phyloP scores from a whole-genome alignment of 2,329 filamentous ascomycete genomes.

The Trichoderma guizhouense region DNA sequence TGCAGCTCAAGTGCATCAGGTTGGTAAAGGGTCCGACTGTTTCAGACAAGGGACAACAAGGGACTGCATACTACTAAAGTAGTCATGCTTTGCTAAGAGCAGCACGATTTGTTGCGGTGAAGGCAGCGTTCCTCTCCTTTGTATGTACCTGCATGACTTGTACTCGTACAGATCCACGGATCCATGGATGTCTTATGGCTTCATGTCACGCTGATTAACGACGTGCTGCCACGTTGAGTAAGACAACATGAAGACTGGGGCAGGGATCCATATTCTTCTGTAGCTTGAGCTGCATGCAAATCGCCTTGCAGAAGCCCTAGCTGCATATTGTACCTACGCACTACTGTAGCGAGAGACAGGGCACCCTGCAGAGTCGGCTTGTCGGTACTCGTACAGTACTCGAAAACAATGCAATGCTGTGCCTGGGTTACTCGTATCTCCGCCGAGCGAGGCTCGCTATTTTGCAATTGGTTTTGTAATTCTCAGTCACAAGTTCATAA shows the following conservation, averaged over 20 bases:
- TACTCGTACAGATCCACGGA: background rate
- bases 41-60: background rate
- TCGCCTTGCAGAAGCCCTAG: slow-evolving; percentile 11
- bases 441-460: background rate
- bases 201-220: background rate
- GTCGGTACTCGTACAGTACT: background rate
- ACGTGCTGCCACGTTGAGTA: background rate
- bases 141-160: background rate
- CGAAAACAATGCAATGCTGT: background rate
- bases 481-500: background rate
- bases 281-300: slow-evolving; percentile 2
- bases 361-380: background rate
- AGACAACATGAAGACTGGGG: background rate
- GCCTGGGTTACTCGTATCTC: background rate
- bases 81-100: background rate
- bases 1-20: background rate
- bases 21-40: background rate
- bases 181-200: background rate
- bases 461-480: background rate
- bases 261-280: background rate
- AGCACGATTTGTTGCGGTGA: background rate
- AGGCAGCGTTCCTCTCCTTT: background rate
- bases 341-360: background rate
- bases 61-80: background rate
- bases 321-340: background rate